phyloP scores from a whole-genome alignment of 1,284 basidiomycete species.

The Boletus mariae region DNA sequence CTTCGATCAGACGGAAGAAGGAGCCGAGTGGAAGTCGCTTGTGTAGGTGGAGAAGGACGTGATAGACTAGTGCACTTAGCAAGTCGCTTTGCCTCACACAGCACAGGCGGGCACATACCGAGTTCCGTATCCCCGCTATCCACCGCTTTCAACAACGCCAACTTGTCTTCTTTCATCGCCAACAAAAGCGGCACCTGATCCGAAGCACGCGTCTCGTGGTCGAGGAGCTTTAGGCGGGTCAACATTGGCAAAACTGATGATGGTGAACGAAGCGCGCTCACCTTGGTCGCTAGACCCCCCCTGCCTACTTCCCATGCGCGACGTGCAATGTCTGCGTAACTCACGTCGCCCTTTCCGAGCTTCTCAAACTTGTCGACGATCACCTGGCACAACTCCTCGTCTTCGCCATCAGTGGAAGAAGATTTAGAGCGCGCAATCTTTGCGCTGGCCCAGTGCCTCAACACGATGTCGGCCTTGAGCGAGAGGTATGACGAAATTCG shows the following conservation, averaged over 20 bases:
- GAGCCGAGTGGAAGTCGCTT: slow-evolving; percentile 82
- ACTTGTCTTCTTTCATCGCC: slow-evolving; percentile 90
- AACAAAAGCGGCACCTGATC: slow-evolving; percentile 93
- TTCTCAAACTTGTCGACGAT: slow-evolving; percentile 88
- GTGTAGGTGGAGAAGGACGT: slow-evolving; percentile 84
- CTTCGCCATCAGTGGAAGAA: slow-evolving; percentile 51
- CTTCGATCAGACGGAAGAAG: slow-evolving; percentile 94
- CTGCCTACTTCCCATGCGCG: slow-evolving; percentile 92
- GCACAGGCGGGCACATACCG: slow-evolving; percentile 44
- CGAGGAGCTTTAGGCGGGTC: slow-evolving; percentile 63
- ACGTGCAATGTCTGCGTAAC: slow-evolving; percentile 93
- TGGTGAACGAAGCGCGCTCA: slow-evolving; percentile 30
- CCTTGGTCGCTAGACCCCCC: slow-evolving; percentile 83
- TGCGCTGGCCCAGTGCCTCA: slow-evolving; percentile 95
- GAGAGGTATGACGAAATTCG: slow-evolving; percentile 85
- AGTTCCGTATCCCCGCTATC: slow-evolving; percentile 96
- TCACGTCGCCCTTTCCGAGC: slow-evolving; percentile 69
- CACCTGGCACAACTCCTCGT: slow-evolving; percentile 74
- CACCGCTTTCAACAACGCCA: slow-evolving; percentile 88
- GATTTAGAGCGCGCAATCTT: slow-evolving; percentile 79
- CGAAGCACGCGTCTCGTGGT: slow-evolving; percentile 84
- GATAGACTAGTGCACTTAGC: slow-evolving; percentile 62
- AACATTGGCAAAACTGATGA: background rate
- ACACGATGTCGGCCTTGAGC: slow-evolving; percentile 81
- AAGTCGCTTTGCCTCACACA: background rate